Base-by-base conservation (phyloP, 768 basidiomycete species). In the Hygrophorus russula region DNA sequence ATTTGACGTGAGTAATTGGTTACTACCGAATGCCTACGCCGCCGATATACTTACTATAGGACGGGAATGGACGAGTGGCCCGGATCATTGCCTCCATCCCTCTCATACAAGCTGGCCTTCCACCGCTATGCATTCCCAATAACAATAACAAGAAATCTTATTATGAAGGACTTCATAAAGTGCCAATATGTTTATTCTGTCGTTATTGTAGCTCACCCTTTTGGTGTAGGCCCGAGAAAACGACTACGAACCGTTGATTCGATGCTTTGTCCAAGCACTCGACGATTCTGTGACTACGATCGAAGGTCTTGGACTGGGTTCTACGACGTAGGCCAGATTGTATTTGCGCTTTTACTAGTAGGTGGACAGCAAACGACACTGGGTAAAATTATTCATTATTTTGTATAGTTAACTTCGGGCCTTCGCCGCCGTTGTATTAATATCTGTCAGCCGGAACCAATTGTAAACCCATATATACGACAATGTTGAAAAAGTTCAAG, bases 151-250 rank as follows among this genome's bases (percentile, higher is more conserved):
- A 39, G 19, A 39, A 39, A 12, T 13, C 37, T 5, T 39, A 39
- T 39, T 39, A 39, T 39, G 37, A 39, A 39, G 37, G 37, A 5
- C 37, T 39, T 39, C 14, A 20, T 39, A 15, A 39, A 20, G 37
- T 39, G 19, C 4, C 14, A 14, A 14, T 15, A 5, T 13, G 19
- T 13, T 14, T 39, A 5, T 15, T 12, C n/a, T 12, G 19, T 39
- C 17, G 3, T 3, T 2, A 39, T 12, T 12, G n/a, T 13, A 14
- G 19, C 19, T 20, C 3, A 13, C 33, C 17, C n/a, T 14, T n/a
- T 14, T 13, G n/a, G 12, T 14, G 19, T 19, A 39, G 37, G 37
- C 37, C 19, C n/a, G 37, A 3, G 37, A 39, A 14, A 39, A 39
- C 17, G 19, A 39, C 19, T 39, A 15, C 19, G 4, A 39, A 13